phyloP scores from a whole-genome alignment of 2,329 filamentous ascomycete genomes.

The Stachybotrys echinatus region DNA sequence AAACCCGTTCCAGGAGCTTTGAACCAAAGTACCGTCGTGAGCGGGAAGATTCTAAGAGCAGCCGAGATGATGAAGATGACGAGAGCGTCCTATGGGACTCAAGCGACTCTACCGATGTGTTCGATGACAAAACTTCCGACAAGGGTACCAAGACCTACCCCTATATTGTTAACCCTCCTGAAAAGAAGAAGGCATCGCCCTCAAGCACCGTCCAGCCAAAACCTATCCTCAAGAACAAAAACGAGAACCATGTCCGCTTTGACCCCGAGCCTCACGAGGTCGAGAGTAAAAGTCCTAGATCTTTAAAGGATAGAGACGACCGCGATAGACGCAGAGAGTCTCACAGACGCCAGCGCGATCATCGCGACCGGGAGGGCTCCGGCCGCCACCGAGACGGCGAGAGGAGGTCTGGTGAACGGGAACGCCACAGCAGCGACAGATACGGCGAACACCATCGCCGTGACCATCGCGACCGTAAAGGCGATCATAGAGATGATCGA shows the following conservation, averaged over 20 bases:
- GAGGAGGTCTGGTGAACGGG: constrained; percentile 21
- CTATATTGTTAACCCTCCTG: constrained; percentile 30
- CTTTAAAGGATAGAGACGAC: constrained; percentile 26
- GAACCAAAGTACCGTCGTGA: constrained; percentile 7
- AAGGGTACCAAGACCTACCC: constrained; percentile 27
- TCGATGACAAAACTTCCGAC: constrained; percentile 24
- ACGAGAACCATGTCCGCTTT: constrained; percentile 52
- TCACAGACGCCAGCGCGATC: constrained; percentile 16
- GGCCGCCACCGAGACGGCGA: constrained; percentile 15
- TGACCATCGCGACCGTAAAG: constrained; percentile 33
- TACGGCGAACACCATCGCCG: constrained; percentile 33
- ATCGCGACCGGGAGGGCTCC: constrained; percentile 18
- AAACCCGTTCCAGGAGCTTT: constrained; percentile 4
- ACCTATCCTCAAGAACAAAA: constrained; percentile 57
- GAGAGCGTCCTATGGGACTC: constrained; percentile 23
- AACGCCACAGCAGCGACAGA: constrained; percentile 19
- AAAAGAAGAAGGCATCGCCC: constrained; percentile 25
- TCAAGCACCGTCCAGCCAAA: constrained; percentile 39
- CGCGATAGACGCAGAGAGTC: constrained; percentile 10
- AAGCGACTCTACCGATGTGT: constrained; percentile 24
- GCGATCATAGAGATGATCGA: constrained; percentile 30
- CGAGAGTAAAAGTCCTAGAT: constrained; percentile 20
- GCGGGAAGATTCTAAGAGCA: constrained; percentile 26
- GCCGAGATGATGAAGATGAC: constrained; percentile 22
- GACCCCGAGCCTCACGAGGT: constrained; percentile 43